Evolutionary conservation across 75 land plant genomes (phyloP).

Genomic region (Cryptomeria japonica): DNA sequence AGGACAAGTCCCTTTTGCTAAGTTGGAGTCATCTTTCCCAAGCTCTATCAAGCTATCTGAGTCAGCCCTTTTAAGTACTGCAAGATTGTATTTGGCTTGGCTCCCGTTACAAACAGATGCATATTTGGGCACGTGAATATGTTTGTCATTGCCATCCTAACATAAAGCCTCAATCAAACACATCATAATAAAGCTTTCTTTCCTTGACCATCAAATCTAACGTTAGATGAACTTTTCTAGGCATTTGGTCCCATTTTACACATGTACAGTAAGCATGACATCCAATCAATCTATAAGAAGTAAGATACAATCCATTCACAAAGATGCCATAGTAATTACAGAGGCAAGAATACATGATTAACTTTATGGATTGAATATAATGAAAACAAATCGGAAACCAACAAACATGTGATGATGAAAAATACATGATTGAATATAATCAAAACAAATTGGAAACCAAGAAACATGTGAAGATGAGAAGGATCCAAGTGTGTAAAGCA

Average conservation of each 20-base stretch:
- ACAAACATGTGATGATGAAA: too few species aligned
- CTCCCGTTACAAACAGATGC: conserved; percentile 2
- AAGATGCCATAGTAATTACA: neutral
- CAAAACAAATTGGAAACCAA: too few species aligned
- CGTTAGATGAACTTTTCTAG: neutral
- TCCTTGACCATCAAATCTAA: neutral
- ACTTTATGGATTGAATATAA: neutral
- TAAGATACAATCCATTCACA: neutral
- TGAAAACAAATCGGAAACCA: too few species aligned
- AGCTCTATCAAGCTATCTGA: conserved; percentile 9
- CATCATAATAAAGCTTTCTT: conserved; percentile 9
- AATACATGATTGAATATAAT: neutral
- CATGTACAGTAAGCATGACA: neutral
- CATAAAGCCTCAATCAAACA: conserved; percentile 6
- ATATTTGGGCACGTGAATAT: neutral
- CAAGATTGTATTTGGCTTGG: neutral
- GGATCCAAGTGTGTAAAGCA: neutral
- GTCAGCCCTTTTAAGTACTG: neutral
- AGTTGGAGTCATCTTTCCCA: neutral
- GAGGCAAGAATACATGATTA: neutral
- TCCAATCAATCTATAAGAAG: neutral
- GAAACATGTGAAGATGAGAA: too few species aligned
- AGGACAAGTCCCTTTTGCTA: neutral
- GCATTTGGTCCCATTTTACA: neutral
- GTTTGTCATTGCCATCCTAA: neutral